Percentiles rank a stretch among this genome's conserved stretches.
Evolutionary conservation across 305 asterid species (phyloP).

Genomic region (Coffea humblotiana): DNA sequence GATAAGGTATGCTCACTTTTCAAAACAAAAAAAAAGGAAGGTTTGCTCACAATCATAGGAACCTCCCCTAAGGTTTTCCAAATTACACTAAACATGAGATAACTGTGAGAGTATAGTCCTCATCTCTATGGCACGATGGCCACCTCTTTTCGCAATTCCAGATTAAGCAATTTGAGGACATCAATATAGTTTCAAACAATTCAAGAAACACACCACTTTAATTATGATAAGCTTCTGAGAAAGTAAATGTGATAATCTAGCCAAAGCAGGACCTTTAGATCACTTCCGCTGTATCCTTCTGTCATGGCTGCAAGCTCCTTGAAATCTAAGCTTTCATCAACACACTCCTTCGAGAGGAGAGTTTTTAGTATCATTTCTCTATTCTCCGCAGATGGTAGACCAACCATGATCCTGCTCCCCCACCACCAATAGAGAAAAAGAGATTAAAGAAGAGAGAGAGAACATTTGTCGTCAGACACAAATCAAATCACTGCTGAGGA

Average conservation of each 20-base stretch:
- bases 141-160: not conserved
- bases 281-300: slow-evolving; percentile 91
- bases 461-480: slow-evolving; percentile 13
- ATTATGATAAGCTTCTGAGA: not conserved
- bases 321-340: slow-evolving; percentile 57
- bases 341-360: slow-evolving; percentile 66
- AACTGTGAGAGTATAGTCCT: not conserved
- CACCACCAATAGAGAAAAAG: not conserved
- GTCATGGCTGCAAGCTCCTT: slow-evolving; percentile 71
- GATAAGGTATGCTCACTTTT: too few relatives aligned
- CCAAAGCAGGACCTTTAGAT: slow-evolving; percentile 60
- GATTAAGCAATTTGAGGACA: not conserved
- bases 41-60: not conserved
- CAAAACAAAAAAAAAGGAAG: not conserved
- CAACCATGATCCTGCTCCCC: slow-evolving; percentile 73
- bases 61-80: not conserved
- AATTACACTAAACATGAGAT: not conserved
- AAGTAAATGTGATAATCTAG: not conserved
- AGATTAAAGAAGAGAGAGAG: not conserved
- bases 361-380: slow-evolving; percentile 77
- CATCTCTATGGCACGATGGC: too few relatives aligned
- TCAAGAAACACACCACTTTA: not conserved
- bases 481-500: not conserved
- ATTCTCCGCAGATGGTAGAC: slow-evolving; percentile 72
- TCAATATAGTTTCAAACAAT: not conserved